Conservation (phyloP, 2,329 filamentous ascomycete genomes). For the Berkeleyomyces basicola region DNA sequence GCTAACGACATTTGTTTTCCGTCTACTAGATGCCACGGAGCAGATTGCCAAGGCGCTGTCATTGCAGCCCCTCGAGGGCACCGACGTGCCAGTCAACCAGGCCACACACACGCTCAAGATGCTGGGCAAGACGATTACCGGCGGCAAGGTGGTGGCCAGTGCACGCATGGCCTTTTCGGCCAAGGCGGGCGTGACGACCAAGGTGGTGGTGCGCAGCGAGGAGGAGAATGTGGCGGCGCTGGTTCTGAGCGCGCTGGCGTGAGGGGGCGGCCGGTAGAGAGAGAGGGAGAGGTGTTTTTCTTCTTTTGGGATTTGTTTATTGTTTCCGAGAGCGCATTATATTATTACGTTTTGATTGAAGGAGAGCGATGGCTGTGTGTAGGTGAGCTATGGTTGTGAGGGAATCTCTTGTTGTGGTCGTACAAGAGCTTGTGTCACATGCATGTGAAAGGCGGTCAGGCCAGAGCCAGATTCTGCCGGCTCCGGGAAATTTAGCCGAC, state of each 20-base stretch:
- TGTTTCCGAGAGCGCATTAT: neutral
- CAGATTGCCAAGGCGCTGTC: conserved; percentile 74
- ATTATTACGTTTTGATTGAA: neutral
- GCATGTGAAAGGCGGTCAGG: neutral
- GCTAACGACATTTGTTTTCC: conserved; percentile 17
- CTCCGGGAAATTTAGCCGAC: neutral
- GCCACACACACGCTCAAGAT: conserved; percentile 91
- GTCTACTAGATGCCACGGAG: conserved; percentile 67
- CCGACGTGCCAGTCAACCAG: conserved; percentile 73
- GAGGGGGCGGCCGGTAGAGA: conserved; percentile 20
- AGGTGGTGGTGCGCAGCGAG: conserved; percentile 82
- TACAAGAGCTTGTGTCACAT: neutral
- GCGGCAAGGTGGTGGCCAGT: conserved; percentile 72
- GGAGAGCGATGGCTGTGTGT: too few species aligned
- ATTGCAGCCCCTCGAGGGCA: conserved; percentile 85
- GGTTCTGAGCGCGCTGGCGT: conserved; percentile 72
- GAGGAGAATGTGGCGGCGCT: conserved; percentile 79
- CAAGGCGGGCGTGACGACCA: conserved; percentile 88
- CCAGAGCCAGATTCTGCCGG: too few species aligned
- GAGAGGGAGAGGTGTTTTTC: neutral
- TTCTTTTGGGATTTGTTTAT: neutral
- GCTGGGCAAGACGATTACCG: conserved; percentile 84
- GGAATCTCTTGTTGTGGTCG: too few species aligned
- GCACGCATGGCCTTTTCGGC: conserved; percentile 88
- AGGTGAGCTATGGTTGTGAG: too few species aligned